phyloP scores from a whole-genome alignment of 441 rosid species.

The Erodium texanum region DNA sequence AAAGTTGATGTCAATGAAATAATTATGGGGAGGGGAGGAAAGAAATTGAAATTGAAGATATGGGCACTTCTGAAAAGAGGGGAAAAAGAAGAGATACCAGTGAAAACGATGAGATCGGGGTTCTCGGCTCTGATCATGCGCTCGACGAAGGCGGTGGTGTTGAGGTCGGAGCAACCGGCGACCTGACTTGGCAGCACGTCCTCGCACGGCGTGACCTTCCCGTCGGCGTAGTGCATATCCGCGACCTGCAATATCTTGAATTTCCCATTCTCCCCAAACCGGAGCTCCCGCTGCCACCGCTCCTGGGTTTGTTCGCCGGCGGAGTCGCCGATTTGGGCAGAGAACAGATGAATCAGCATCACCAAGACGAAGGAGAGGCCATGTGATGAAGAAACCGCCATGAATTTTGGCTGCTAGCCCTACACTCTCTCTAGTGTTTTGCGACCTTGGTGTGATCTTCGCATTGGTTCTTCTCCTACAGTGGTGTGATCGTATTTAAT shows the following conservation, averaged over 20 bases:
- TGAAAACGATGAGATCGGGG: conserved; percentile 70
- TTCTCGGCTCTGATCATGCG: conserved; percentile 68
- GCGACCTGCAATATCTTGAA: conserved; percentile 81
- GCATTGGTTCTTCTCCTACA: too few species aligned
- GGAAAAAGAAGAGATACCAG: conserved; percentile 33
- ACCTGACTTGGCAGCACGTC: conserved; percentile 45
- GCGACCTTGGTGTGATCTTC: too few species aligned
- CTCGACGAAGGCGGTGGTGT: conserved; percentile 57
- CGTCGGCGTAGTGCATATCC: conserved; percentile 71
- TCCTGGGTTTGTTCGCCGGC: neutral
- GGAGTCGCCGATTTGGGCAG: neutral
- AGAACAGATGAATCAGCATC: neutral
- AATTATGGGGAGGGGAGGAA: too few species aligned
- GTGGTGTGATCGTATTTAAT: too few species aligned
- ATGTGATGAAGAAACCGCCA: neutral
- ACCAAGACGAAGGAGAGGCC: neutral
- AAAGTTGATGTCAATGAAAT: too few species aligned
- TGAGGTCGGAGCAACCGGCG: conserved; percentile 64
- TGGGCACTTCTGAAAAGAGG: too few species aligned
- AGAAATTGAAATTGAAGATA: too few species aligned
- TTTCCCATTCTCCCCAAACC: conserved; percentile 43
- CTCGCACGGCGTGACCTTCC: conserved; percentile 42
- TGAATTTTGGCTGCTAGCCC: neutral
- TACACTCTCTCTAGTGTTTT: too few species aligned
- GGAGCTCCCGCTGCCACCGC: conserved; percentile 20